Evolutionary conservation across 139 green algal genomes (phyloP).

Genomic region (Closterium sp.): DNA sequence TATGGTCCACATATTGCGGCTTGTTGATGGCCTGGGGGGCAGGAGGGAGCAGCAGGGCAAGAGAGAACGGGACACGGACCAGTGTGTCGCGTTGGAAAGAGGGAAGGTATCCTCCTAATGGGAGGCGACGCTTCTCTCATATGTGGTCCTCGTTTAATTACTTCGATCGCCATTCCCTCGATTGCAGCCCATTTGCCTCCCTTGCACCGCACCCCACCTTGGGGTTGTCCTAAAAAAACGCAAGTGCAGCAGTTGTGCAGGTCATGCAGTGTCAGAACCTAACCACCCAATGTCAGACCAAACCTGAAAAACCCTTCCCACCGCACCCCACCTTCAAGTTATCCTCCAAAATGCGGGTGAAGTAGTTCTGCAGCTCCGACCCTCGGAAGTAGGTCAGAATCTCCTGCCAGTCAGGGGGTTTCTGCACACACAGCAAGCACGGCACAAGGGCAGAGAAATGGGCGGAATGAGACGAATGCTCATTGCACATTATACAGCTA

Average conservation of each 20-base stretch:
- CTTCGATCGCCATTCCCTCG: too few species aligned
- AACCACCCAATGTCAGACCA: too few species aligned
- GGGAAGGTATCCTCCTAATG: too few species aligned
- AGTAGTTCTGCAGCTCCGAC: constrained; percentile 99
- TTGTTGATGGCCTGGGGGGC: constrained; percentile 72
- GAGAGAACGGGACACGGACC: background rate
- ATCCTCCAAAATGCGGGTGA: constrained; percentile 94
- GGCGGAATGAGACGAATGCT: background rate
- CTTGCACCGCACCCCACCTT: constrained; percentile 58
- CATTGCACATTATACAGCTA: constrained; percentile 87
- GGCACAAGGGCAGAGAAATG: background rate
- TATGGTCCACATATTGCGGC: constrained; percentile 95
- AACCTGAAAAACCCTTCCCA: background rate
- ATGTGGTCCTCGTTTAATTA: too few species aligned
- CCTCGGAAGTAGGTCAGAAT: constrained; percentile 97
- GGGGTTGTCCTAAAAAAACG: constrained; percentile 93
- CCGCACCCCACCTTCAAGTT: constrained; percentile 75
- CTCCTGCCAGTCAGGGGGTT: constrained; percentile 93
- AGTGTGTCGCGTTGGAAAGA: background rate
- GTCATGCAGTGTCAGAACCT: constrained; percentile 55
- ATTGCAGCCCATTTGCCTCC: background rate
- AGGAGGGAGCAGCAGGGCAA: background rate
- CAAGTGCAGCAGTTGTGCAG: constrained; percentile 98
- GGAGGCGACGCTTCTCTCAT: too few species aligned
- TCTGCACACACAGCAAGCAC: constrained; percentile 48